Conservation (phyloP, 495 filamentous ascomycete species). For the Aspergillus affinis region DNA sequence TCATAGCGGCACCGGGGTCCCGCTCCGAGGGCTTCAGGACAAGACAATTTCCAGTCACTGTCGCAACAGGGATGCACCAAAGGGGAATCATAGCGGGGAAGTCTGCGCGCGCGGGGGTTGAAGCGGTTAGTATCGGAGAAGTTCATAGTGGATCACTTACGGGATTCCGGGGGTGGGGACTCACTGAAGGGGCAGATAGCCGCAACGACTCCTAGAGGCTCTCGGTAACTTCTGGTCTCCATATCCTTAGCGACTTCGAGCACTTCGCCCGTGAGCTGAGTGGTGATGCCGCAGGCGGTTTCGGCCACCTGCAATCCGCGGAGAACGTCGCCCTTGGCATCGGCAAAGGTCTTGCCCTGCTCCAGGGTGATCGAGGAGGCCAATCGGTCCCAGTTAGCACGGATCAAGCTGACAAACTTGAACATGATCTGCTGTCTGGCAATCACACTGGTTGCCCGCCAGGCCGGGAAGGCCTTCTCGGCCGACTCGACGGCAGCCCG, state of each 20-base stretch:
- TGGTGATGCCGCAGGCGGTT: slow-evolving; percentile 91
- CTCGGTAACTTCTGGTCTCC: slow-evolving; percentile 91
- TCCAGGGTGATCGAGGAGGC: slow-evolving; percentile 95
- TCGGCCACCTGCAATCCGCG: slow-evolving; percentile 96
- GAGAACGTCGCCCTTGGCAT: slow-evolving; percentile 93
- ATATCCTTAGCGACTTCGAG: slow-evolving; percentile 98
- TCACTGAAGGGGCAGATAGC: slow-evolving; percentile 92
- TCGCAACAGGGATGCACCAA: slow-evolving; percentile 95
- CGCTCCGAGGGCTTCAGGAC: slow-evolving; percentile 97
- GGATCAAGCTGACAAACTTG: slow-evolving; percentile 86
- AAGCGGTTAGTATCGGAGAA: slow-evolving; percentile 17
- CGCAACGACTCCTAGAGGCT: slow-evolving; percentile 92
- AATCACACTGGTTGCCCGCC: slow-evolving; percentile 82
- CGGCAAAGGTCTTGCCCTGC: slow-evolving; percentile 91
- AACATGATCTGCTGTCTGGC: slow-evolving; percentile 95
- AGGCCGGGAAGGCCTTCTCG: slow-evolving; percentile 83
- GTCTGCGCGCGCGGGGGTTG: slow-evolving; percentile 50
- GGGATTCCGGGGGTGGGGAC: not conserved
- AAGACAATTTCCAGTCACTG: slow-evolving; percentile 89
- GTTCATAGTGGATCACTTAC: not conserved
- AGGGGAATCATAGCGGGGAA: slow-evolving; percentile 99
- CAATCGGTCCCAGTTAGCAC: slow-evolving; percentile 92
- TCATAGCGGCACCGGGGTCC: slow-evolving; percentile 97
- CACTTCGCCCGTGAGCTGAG: slow-evolving; percentile 89
- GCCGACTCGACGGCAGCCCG: slow-evolving; percentile 84